These are phyloP conservation scores for Odontarrhena argentea DNA, from an alignment of 345 rosid genomes.

Conservation along the genomic window DNA sequence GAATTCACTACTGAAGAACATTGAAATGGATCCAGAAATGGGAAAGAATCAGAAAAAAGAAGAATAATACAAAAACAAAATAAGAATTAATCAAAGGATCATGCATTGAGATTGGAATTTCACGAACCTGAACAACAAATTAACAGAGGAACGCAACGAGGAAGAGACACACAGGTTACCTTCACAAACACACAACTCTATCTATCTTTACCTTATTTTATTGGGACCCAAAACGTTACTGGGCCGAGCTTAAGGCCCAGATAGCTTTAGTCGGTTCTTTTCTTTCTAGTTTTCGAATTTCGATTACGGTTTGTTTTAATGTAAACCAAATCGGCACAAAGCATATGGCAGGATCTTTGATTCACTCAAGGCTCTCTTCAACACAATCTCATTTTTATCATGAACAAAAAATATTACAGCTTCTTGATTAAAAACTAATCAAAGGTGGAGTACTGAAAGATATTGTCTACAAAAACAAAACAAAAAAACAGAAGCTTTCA, in stretches of 20 bases:
- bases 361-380: too few species aligned
- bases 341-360: too few species aligned
- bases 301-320: too few species aligned
- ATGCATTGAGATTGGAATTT: slow-evolving; percentile 30
- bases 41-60: background rate
- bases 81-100: background rate
- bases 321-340: too few species aligned
- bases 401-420: slow-evolving; percentile 36
- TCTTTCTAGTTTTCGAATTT: too few species aligned
- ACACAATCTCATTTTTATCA: slow-evolving; percentile 12
- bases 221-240: background rate
- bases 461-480: slow-evolving; percentile 30
- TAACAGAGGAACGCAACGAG: slow-evolving; percentile 15
- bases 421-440: slow-evolving; percentile 27
- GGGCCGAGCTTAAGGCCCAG: background rate
- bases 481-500: slow-evolving; percentile 1
- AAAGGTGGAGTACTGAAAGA: slow-evolving; percentile 24
- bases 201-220: slow-evolving; percentile 2
- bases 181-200: slow-evolving; percentile 3
- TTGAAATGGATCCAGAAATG: background rate
- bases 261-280: too few species aligned
- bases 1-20: background rate
- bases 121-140: slow-evolving; percentile 32
- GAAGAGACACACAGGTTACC: slow-evolving; percentile 12
- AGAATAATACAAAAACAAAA: background rate